phyloP scores from a whole-genome alignment of 257 asterid species.

The Solanum paucissectum region DNA sequence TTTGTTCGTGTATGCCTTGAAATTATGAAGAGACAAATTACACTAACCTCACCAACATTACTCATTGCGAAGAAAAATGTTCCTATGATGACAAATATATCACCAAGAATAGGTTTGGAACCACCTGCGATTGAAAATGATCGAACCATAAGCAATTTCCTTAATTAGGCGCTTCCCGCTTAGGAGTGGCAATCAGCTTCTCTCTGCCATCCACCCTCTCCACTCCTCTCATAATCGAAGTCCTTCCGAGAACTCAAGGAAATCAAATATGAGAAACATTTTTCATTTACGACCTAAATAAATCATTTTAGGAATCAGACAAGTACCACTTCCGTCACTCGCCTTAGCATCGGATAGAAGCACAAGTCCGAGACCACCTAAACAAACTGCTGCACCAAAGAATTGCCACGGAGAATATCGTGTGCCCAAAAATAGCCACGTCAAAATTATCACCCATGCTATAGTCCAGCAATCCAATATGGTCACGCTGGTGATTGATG shows the following conservation, averaged over 20 bases:
- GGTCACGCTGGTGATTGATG: conserved; percentile 75
- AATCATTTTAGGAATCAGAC: not conserved
- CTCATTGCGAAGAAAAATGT: conserved; percentile 45
- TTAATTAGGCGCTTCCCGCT: not conserved
- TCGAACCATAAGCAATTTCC: not conserved
- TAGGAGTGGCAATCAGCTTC: not conserved
- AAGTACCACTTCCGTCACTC: conserved; percentile 37
- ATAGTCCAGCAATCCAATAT: conserved; percentile 67
- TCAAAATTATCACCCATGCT: conserved; percentile 61
- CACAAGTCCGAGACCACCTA: conserved; percentile 52
- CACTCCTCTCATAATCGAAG: not conserved
- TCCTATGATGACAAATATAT: conserved; percentile 48
- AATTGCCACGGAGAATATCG: conserved; percentile 49
- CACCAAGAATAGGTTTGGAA: conserved; percentile 66
- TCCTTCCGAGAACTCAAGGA: not conserved
- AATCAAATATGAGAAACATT: not conserved
- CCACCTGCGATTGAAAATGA: conserved; percentile 39
- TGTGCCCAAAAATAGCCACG: conserved; percentile 54
- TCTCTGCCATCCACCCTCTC: not conserved
- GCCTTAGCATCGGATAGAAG: conserved; percentile 53
- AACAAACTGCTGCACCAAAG: conserved; percentile 49
- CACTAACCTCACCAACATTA: conserved; percentile 66
- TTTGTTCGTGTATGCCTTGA: not conserved
- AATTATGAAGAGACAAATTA: not conserved
- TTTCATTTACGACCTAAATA: not conserved